phyloP scores from a whole-genome alignment of 2,329 filamentous ascomycete genomes.

The Hymenoscyphus infarciens region DNA sequence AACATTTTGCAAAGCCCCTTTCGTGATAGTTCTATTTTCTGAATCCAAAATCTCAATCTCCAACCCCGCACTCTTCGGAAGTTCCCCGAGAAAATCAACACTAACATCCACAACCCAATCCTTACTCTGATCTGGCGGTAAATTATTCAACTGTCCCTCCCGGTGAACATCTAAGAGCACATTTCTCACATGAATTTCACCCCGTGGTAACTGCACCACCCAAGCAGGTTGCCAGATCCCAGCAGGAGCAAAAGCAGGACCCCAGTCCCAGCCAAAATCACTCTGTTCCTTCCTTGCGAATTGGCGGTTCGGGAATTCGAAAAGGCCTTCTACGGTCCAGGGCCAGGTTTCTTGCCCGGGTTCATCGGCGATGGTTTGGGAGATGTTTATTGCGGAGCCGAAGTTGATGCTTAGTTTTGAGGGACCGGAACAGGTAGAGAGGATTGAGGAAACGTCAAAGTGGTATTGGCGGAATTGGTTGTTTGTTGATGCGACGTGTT shows the following conservation, averaged over 20 bases:
- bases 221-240: conserved; percentile 60
- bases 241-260: conserved; percentile 57
- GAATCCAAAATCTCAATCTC: conserved; percentile 45
- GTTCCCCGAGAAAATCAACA: conserved; percentile 50
- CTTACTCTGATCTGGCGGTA: conserved; percentile 52
- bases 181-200: conserved; percentile 47
- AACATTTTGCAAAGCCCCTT: conserved; percentile 40
- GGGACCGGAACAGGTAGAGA: conserved; percentile 40
- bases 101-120: conserved; percentile 61
- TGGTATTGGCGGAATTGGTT: conserved; percentile 62
- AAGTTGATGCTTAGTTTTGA: conserved; percentile 51
- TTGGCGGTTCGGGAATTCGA: conserved; percentile 51
- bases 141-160: conserved; percentile 53
- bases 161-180: conserved; percentile 57
- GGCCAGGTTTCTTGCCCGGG: conserved; percentile 46
- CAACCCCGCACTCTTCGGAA: conserved; percentile 43
- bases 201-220: conserved; percentile 47
- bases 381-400: conserved; percentile 52
- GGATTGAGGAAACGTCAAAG: conserved; percentile 50
- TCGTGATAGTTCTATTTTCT: conserved; percentile 40
- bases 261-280: conserved; percentile 65
- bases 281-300: conserved; percentile 59
- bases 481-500: conserved; percentile 52
- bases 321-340: conserved; percentile 43
- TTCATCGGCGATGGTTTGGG: conserved; percentile 46